A percentile compares a stretch with the other conserved stretches of the same genome.
phyloP scores from a whole-genome alignment of 192 early-diverging fungal genomes.

The Rhizophagus sp. region DNA sequence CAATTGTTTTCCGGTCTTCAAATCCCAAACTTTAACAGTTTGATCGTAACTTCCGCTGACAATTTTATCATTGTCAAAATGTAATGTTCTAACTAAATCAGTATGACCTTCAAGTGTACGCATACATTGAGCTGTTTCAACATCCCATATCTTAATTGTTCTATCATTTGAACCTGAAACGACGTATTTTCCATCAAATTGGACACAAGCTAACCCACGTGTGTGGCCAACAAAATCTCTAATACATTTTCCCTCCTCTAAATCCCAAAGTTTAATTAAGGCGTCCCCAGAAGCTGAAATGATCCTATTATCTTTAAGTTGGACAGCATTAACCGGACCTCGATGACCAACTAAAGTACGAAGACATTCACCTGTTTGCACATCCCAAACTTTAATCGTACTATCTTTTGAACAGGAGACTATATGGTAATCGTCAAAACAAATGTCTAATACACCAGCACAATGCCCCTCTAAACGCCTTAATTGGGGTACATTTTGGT shows the following conservation, averaged over 20 bases:
- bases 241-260: slow-evolving; percentile 66
- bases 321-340: slow-evolving; percentile 95
- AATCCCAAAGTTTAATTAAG: slow-evolving; percentile 79
- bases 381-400: slow-evolving; percentile 86
- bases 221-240: slow-evolving; percentile 79
- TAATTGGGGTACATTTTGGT: slow-evolving; percentile 37
- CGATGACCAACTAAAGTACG: slow-evolving; percentile 77
- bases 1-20: slow-evolving; percentile 73
- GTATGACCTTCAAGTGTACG: slow-evolving; percentile 67
- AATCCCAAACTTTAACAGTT: slow-evolving; percentile 93
- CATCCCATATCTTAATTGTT: slow-evolving; percentile 83
- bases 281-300: slow-evolving; percentile 86
- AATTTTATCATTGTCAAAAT: slow-evolving; percentile 78
- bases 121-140: slow-evolving; percentile 62
- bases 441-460: slow-evolving; percentile 82
- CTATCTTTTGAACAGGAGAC: slow-evolving; percentile 94
- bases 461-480: slow-evolving; percentile 71
- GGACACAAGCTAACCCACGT: slow-evolving; percentile 81
- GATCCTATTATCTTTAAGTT: slow-evolving; percentile 66
- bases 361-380: slow-evolving; percentile 58
- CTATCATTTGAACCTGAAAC: slow-evolving; percentile 82
- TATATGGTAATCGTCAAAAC: slow-evolving; percentile 71
- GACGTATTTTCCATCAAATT: slow-evolving; percentile 77
- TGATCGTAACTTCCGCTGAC: slow-evolving; percentile 95
- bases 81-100: slow-evolving; percentile 81